Conservation (phyloP, 176 grass and related monocot species). For the Paspalum notatum region DNA sequence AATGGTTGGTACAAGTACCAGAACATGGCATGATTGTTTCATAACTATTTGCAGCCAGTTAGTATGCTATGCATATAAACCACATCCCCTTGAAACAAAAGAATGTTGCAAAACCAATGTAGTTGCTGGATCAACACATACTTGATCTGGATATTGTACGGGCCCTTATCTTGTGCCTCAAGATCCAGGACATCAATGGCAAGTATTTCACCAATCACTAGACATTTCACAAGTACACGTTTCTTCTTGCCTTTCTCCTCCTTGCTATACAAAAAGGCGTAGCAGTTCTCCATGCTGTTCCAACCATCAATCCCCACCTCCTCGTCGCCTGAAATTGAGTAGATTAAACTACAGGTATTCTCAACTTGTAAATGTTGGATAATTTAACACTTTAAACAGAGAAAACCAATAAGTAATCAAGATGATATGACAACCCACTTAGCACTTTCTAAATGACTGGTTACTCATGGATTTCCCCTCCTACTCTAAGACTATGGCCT, state of each 20-base stretch:
- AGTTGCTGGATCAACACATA: constrained; percentile 38
- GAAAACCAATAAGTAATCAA: not conserved
- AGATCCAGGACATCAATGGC: constrained; percentile 73
- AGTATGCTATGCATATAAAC: not conserved
- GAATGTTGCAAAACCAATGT: not conserved
- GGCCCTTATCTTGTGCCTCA: constrained; percentile 49
- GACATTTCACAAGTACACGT: constrained; percentile 62
- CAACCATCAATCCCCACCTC: constrained; percentile 83
- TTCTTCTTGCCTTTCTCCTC: constrained; percentile 67
- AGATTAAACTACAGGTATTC: not conserved
- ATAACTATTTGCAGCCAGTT: not conserved
- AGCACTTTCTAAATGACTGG: no score
- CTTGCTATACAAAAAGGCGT: constrained; percentile 78
- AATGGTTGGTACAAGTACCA: not conserved
- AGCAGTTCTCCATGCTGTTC: constrained; percentile 68
- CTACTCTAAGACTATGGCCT: not conserved
- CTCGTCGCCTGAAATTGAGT: constrained; percentile 48
- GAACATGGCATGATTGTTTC: not conserved
- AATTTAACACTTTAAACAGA: not conserved
- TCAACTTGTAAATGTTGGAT: not conserved
- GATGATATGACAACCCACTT: not conserved
- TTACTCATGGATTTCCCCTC: not conserved
- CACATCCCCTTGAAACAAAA: not conserved
- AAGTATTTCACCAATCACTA: constrained; percentile 69
- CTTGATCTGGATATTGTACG: constrained; percentile 68